Percentiles rank a stretch among this genome's conserved stretches.
phyloP scores from a whole-genome alignment of 1,139 yeast genomes.

The Keqinozyma sinolaborantium region DNA sequence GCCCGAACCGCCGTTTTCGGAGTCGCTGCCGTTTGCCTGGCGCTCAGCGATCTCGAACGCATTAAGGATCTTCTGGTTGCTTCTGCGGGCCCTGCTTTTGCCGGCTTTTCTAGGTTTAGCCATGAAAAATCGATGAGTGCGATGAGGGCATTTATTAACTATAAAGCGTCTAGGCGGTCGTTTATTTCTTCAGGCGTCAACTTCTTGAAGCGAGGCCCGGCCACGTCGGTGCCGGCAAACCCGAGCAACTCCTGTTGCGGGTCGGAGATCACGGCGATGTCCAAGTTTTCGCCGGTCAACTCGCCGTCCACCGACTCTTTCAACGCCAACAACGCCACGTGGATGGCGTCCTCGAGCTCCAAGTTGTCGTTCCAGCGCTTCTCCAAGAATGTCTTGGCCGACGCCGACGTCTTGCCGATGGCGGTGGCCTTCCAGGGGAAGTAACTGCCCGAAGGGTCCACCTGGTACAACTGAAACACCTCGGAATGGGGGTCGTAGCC shows the following conservation, averaged over 20 bases:
- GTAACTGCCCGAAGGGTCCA: slow-evolving; percentile 96
- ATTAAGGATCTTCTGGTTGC: slow-evolving; percentile 36
- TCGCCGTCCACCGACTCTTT: slow-evolving; percentile 98
- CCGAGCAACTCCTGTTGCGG: slow-evolving; percentile 83
- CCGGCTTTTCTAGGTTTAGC: slow-evolving; percentile 21
- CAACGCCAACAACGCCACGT: slow-evolving; percentile 88
- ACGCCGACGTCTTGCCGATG: slow-evolving; percentile 89
- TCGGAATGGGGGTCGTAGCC: slow-evolving; percentile 85
- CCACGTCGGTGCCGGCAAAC: slow-evolving; percentile 73
- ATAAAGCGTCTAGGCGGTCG: slow-evolving; percentile 91
- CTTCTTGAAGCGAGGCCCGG: slow-evolving; percentile 87
- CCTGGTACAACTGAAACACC: slow-evolving; percentile 82
- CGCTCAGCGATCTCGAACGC: slow-evolving; percentile 48
- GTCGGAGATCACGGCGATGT: slow-evolving; percentile 82
- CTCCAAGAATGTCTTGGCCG: slow-evolving; percentile 95
- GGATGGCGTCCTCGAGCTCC: slow-evolving; percentile 97
- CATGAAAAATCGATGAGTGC: slow-evolving; percentile 12
- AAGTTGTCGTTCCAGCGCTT: slow-evolving; percentile 97
- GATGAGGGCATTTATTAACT: slow-evolving; percentile 12
- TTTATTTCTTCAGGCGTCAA: slow-evolving; percentile 87
- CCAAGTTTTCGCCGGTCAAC: slow-evolving; percentile 94
- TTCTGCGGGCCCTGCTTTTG: slow-evolving; percentile 25
- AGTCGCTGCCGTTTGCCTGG: slow-evolving; percentile 22
- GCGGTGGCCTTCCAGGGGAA: slow-evolving; percentile 99
- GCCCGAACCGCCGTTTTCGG: slow-evolving; percentile 14